Evolutionary conservation across 306 rosid genomes (phyloP).

Genomic region (Dalbergia cochinchinensis): DNA sequence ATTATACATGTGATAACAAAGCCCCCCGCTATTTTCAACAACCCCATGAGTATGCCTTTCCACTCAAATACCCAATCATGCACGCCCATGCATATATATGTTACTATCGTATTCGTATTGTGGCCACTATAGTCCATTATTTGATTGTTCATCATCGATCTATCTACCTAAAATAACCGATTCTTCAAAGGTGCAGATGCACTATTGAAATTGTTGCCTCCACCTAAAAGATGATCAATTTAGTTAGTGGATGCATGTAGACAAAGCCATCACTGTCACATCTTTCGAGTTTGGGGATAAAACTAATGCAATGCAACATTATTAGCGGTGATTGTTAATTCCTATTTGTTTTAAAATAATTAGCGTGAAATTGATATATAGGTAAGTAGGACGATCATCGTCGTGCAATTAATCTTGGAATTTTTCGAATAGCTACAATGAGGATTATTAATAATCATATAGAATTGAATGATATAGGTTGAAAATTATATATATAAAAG

Average conservation of each 20-base stretch:
- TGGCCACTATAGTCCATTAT: conserved; percentile 39
- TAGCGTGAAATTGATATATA: neutral
- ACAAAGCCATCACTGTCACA: conserved; percentile 45
- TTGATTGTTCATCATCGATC: conserved; percentile 4
- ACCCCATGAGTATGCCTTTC: conserved; percentile 38
- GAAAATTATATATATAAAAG: neutral
- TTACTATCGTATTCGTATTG: neutral
- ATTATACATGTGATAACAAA: conserved; percentile 42
- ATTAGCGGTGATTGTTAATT: conserved; percentile 5
- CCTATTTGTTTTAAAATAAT: neutral
- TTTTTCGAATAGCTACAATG: conserved; percentile 6
- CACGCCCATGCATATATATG: conserved; percentile 32
- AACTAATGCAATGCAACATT: conserved; percentile 4
- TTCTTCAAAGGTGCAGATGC: conserved; percentile 29
- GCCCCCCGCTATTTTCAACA: conserved; percentile 43
- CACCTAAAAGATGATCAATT: conserved; percentile 37
- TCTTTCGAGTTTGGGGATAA: conserved; percentile 8
- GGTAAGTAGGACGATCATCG: neutral
- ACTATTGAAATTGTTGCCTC: conserved; percentile 36
- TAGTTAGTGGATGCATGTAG: conserved; percentile 38
- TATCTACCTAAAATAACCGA: conserved; percentile 29
- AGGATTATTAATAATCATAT: no score
- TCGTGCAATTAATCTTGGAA: neutral
- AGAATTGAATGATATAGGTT: no score
- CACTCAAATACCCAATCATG: conserved; percentile 33